Conservation (phyloP, 139 green algal genomes). For the Coelastrella sp. region DNA sequence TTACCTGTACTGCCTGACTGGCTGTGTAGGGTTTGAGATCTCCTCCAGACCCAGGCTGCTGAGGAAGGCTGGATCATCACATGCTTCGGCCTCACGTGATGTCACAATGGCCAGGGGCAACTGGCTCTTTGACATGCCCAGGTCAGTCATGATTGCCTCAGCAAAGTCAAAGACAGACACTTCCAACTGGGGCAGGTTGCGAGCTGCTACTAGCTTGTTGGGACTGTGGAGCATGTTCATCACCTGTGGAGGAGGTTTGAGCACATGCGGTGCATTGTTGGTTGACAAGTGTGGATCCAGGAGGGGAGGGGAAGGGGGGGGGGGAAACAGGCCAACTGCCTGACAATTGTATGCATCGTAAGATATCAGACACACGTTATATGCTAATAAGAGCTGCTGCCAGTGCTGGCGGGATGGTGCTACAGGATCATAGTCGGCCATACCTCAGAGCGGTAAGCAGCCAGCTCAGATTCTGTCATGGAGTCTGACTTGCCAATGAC, state of each 20-base stretch:
- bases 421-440: background rate
- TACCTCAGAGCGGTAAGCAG: slow-evolving; percentile 25
- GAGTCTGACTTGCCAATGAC: slow-evolving; percentile 43
- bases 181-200: slow-evolving; percentile 33
- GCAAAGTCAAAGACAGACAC: slow-evolving; percentile 35
- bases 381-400: no score
- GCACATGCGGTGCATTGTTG: background rate
- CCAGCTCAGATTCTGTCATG: slow-evolving; percentile 37
- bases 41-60: slow-evolving; percentile 2
- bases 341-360: no score
- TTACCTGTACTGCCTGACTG: slow-evolving; percentile 9
- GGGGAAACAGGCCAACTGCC: no score
- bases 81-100: slow-evolving; percentile 22
- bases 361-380: no score
- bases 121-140: slow-evolving; percentile 14
- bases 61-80: slow-evolving; percentile 21
- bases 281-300: no score
- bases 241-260: background rate
- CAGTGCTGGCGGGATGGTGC: background rate
- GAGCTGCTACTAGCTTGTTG: slow-evolving; percentile 6
- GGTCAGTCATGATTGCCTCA: slow-evolving; percentile 15
- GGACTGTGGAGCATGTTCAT: slow-evolving; percentile 4
- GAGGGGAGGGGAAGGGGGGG: no score
- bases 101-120: slow-evolving; percentile 33
- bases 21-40: slow-evolving; percentile 8